Evolutionary conservation across 2,329 filamentous ascomycete genomes (phyloP), one percentile per base, ranked within the genome.

Genomic region (Zelopaecilomyces penicillatus): DNA sequence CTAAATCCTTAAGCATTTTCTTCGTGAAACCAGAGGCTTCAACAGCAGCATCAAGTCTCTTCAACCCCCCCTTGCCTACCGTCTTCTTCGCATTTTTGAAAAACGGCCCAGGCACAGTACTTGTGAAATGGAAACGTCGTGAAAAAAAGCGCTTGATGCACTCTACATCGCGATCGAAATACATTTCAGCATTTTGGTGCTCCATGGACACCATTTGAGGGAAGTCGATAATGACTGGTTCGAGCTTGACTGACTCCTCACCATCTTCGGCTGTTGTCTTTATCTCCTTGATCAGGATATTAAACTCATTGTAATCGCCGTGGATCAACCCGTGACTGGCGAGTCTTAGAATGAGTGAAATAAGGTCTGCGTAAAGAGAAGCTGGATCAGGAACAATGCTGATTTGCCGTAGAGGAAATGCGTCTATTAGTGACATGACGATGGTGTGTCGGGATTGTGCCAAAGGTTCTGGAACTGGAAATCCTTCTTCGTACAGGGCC

Each of bases 221-320:
- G 60, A 98, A 98, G 68, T 98, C 94, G 57, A 98, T 98, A 38
- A 98, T 70, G 43, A 96, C 79, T 1, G 93, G 93, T 5, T 79
- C 80, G 28, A 95, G 69, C 11, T 54, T 58, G 43, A 85, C 52
- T 0, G 59, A 47, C 55, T 71, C 67, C 36, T 63, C 51, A 2
- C 62, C 60, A 55, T 72, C 60, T 5, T 72, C 65, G 5, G 66
- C 64, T 6, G 53, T 59, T 3, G 55, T 54, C 43, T 61, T 70
- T 44, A 74, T 79, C 63, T 97, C 91, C 60, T 93, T 88, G 62
- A 98, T 82, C 31, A 98, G 71, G 52, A 98, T 91, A 64, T 98
- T 98, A 75, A 98, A 98, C 65, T 98, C 94, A 70, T 98, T 98
- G 71, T 94, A 98, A 63, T 98, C 93, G 50, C 93, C 93, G 61